A percentile compares a stretch with the other conserved stretches of the same genome.
phyloP scores from a whole-genome alignment of 352 stramenopile genomes.

The Globisporangium acanthophoron region DNA sequence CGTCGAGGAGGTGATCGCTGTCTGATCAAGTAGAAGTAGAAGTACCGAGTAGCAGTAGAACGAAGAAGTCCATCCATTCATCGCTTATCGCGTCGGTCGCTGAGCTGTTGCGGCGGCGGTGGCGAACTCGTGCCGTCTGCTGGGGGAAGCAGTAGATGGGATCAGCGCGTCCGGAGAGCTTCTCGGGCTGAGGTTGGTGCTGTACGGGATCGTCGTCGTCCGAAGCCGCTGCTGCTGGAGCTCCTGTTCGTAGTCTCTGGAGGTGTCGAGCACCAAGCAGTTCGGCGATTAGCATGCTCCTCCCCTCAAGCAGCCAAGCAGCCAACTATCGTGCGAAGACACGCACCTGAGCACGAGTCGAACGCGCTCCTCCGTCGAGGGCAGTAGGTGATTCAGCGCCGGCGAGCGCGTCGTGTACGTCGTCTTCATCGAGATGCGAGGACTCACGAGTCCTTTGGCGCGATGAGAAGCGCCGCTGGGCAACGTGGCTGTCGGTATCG shows the following conservation, averaged over 20 bases:
- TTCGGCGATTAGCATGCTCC: background rate
- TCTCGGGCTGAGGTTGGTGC: background rate
- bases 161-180: background rate
- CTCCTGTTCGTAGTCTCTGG: slow-evolving; percentile 37
- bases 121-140: too few relatives aligned
- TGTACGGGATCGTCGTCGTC: background rate
- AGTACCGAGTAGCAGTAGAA: background rate
- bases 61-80: background rate
- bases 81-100: background rate
- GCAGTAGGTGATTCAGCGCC: slow-evolving; percentile 55
- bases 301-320: background rate
- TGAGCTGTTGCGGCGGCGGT: background rate
- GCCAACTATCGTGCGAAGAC: background rate
- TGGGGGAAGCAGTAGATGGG: background rate
- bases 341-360: slow-evolving; percentile 38
- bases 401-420: slow-evolving; percentile 61
- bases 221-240: slow-evolving; percentile 16
- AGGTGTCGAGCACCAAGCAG: slow-evolving; percentile 1
- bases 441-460: slow-evolving; percentile 19
- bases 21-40: background rate
- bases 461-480: slow-evolving; percentile 1
- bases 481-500: slow-evolving; percentile 4
- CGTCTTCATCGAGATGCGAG: slow-evolving; percentile 50
- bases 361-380: slow-evolving; percentile 55
- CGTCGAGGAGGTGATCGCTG: background rate